Conservation (phyloP, 208 protist species). For the Trypanosoma boissoni region DNA sequence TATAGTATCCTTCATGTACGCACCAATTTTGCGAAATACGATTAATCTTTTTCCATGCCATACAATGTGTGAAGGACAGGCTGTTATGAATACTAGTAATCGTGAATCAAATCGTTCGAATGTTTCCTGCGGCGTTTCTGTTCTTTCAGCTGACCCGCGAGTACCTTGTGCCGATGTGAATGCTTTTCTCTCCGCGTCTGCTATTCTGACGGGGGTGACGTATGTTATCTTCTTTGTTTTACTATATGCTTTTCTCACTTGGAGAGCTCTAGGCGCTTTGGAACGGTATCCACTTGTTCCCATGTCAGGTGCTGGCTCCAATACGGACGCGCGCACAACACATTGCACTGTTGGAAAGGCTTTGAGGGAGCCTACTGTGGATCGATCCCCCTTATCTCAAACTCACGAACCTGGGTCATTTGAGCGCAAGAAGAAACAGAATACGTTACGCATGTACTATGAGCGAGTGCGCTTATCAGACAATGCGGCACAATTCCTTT, state of each 20-base stretch:
- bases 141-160: background rate
- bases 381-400: background rate
- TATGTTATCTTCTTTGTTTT: constrained; percentile 23
- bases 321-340: no score
- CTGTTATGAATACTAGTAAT: background rate
- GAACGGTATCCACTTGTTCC: constrained; percentile 12
- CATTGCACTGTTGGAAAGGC: no score
- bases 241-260: constrained; percentile 12
- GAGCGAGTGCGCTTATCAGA: constrained; percentile 22
- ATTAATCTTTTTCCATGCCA: constrained; percentile 21
- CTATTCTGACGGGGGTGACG: constrained; percentile 2
- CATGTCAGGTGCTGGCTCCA: background rate
- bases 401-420: background rate
- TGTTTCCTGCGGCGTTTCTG: background rate
- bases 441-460: constrained; percentile 6
- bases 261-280: constrained; percentile 12
- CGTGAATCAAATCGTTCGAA: no score
- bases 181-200: constrained; percentile 7
- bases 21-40: constrained; percentile 23
- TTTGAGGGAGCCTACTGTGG: no score
- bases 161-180: constrained; percentile 15
- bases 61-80: background rate
- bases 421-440: background rate
- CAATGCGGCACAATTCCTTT: constrained; percentile 33
- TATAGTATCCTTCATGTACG: constrained; percentile 20